phyloP scores from a whole-genome alignment of 108 stramenopile species.

The Schizochytrium sp. region DNA sequence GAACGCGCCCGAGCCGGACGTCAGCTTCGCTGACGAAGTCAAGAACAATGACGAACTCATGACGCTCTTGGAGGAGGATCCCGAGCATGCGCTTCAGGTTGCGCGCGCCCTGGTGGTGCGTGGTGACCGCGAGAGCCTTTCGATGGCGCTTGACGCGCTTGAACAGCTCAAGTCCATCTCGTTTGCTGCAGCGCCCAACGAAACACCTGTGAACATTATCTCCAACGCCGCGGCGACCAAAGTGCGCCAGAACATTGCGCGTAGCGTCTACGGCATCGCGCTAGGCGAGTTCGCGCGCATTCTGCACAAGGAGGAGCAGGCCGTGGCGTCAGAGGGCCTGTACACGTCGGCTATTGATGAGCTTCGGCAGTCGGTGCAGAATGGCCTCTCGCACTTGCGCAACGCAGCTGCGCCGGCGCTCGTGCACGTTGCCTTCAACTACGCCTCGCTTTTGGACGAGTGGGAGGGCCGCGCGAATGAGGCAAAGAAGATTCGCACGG shows the following conservation, averaged over 20 bases:
- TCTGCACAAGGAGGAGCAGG: not conserved
- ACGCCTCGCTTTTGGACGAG: not conserved
- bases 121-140: not conserved
- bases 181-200: not conserved
- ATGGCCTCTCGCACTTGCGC: not conserved
- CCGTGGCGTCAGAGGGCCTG: not conserved
- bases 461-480: not conserved
- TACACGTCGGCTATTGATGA: not conserved
- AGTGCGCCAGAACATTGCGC: not conserved
- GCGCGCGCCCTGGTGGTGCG: not conserved
- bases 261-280: not conserved
- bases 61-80: not conserved
- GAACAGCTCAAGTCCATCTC: not conserved
- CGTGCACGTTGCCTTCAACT: not conserved
- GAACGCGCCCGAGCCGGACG: not conserved
- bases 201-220: not conserved
- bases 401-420: not conserved
- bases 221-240: not conserved
- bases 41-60: not conserved
- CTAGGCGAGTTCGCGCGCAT: not conserved
- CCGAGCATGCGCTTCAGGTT: not conserved
- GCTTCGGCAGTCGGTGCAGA: not conserved
- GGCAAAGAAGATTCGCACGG: not conserved
- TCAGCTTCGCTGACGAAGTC: not conserved
- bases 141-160: not conserved